These are phyloP conservation scores for Choiromyces venosus DNA, from an alignment of 495 filamentous ascomycete genomes.

Conservation along the genomic window DNA sequence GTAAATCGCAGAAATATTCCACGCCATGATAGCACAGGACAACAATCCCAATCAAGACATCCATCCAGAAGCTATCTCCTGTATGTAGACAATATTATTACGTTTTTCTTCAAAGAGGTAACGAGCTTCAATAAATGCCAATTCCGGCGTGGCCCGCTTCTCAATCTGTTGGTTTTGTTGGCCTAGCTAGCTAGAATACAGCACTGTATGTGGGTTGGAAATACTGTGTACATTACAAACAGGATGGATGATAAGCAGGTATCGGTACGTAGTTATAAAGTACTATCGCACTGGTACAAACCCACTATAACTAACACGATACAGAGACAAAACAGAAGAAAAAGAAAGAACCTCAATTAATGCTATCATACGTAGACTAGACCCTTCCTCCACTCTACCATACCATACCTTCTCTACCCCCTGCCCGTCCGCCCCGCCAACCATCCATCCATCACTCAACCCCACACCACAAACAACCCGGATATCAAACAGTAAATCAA, in stretches of 20 bases:
- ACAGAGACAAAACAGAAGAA: too few species aligned
- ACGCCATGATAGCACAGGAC: background rate
- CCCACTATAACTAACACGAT: background rate
- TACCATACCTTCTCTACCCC: background rate
- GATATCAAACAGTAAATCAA: background rate
- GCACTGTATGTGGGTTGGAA: too few species aligned
- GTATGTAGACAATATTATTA: too few species aligned
- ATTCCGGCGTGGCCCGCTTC: too few species aligned
- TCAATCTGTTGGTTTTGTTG: too few species aligned
- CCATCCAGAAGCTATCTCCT: too few species aligned
- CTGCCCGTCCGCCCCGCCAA: background rate
- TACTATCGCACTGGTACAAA: background rate
- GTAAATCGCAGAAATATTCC: background rate
- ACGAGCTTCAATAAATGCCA: too few species aligned
- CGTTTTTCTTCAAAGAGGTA: too few species aligned
- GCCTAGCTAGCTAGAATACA: too few species aligned
- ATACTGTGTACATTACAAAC: too few species aligned
- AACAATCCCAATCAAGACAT: too few species aligned
- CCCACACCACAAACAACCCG: background rate
- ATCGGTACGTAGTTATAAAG: background rate
- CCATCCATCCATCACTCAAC: background rate
- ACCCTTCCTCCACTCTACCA: too few species aligned
- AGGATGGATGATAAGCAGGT: background rate
- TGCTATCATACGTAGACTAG: background rate
- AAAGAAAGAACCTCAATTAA: background rate